These are phyloP conservation scores for Melanomma pulvis-pyrius DNA, from an alignment of 495 filamentous ascomycete species.

Conservation along the genomic window DNA sequence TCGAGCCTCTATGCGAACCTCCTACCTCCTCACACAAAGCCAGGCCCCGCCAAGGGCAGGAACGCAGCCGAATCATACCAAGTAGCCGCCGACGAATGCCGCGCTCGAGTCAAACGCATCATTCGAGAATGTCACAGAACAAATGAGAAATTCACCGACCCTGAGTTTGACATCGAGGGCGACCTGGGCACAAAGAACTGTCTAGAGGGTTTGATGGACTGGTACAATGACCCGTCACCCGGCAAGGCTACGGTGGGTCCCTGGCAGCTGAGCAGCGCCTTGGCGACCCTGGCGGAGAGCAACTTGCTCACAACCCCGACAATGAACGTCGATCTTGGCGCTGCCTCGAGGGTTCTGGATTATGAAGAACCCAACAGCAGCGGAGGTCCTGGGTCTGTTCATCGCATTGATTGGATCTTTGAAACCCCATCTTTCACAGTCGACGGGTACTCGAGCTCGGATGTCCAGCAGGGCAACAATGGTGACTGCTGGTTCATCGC, in stretches of 20 bases:
- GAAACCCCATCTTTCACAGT: constrained; percentile 34
- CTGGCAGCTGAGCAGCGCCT: constrained; percentile 8
- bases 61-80: constrained; percentile 68
- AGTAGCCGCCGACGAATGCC: constrained; percentile 72
- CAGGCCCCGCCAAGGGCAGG: constrained; percentile 53
- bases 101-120: constrained; percentile 76
- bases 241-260: constrained; percentile 1
- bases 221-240: constrained; percentile 3
- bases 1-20: constrained; percentile 69
- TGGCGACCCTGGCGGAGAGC: constrained; percentile 24
- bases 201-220: constrained; percentile 24
- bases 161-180: constrained; percentile 82
- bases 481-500: constrained; percentile 95
- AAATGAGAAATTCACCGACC: constrained; percentile 88
- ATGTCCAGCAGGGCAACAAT: constrained; percentile 74
- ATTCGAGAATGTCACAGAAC: constrained; percentile 77
- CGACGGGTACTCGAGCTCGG: constrained; percentile 44
- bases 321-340: constrained; percentile 54
- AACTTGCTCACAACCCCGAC: constrained; percentile 51
- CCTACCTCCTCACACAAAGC: constrained; percentile 53
- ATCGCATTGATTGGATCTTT: constrained; percentile 37
- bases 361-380: constrained; percentile 9
- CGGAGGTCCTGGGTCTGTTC: constrained; percentile 25
- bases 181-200: constrained; percentile 49
- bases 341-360: constrained; percentile 51